Evolutionary conservation across 192 early-diverging fungal species (phyloP).

Genomic region (Geranomyces michiganensis): DNA sequence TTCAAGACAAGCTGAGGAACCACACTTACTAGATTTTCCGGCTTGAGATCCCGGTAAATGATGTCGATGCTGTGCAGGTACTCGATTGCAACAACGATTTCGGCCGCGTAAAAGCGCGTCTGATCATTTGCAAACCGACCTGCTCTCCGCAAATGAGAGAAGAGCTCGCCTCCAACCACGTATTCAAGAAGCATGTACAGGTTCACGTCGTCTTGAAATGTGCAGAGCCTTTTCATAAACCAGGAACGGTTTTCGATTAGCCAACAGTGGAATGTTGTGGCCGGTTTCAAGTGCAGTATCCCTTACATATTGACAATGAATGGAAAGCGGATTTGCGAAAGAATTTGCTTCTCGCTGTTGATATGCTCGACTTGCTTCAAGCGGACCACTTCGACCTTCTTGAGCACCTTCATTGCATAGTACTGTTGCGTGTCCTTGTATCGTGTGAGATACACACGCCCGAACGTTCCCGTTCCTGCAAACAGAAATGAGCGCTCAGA

Average conservation of each 20-base stretch:
- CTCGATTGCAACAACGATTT: conserved; percentile 94
- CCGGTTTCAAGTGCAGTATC: not conserved
- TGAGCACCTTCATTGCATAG: conserved; percentile 72
- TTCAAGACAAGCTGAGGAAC: not conserved
- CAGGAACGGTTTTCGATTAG: too few species aligned
- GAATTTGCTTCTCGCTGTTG: conserved; percentile 60
- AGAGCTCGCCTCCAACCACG: conserved; percentile 94
- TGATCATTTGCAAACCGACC: conserved; percentile 93
- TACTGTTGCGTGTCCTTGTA: conserved; percentile 79
- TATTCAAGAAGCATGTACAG: conserved; percentile 97
- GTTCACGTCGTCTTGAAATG: conserved; percentile 92
- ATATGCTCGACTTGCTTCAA: conserved; percentile 66
- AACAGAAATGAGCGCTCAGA: not conserved
- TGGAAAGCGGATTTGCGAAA: conserved; percentile 49
- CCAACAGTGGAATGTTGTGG: conserved; percentile 11
- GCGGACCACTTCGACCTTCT: conserved; percentile 57
- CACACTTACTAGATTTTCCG: conserved; percentile 71
- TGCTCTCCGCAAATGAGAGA: conserved; percentile 90
- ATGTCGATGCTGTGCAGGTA: conserved; percentile 92
- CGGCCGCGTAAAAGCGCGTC: conserved; percentile 93
- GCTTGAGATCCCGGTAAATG: conserved; percentile 97
- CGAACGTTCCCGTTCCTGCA: conserved; percentile 95
- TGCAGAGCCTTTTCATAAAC: conserved; percentile 70
- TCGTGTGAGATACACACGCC: conserved; percentile 87
- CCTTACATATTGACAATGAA: conserved; percentile 62